Percentiles rank a stretch among this genome's conserved stretches.
phyloP scores from a whole-genome alignment of 2,329 filamentous ascomycete species.

The Westerdykella aurantiaca region DNA sequence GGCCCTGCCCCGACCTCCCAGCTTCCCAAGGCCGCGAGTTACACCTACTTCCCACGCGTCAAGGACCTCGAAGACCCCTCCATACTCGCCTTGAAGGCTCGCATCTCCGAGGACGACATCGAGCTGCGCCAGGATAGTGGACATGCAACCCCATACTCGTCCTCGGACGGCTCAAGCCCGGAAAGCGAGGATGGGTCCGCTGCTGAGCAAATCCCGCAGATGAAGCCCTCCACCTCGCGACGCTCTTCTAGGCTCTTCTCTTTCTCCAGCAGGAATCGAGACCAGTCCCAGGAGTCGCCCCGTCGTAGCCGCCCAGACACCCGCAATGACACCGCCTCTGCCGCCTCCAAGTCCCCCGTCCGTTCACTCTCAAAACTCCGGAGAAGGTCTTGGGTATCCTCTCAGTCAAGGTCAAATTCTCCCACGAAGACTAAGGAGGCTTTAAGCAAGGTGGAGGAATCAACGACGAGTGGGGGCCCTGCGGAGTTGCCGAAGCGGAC shows the following conservation, averaged over 20 bases:
- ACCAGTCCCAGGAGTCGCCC: slow-evolving; percentile 26
- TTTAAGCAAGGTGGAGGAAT: slow-evolving; percentile 8
- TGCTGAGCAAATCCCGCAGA: slow-evolving; percentile 21
- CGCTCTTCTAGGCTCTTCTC: slow-evolving; percentile 32
- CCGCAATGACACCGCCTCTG: slow-evolving; percentile 20
- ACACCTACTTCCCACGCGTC: slow-evolving; percentile 38
- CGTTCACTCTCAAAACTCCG: slow-evolving; percentile 31
- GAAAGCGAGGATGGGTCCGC: slow-evolving; percentile 34
- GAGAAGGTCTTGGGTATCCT: slow-evolving; percentile 33
- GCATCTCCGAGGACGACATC: slow-evolving; percentile 30
- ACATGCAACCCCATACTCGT: slow-evolving; percentile 34
- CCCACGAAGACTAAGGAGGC: slow-evolving; percentile 14
- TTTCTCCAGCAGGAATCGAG: slow-evolving; percentile 32
- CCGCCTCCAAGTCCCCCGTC: slow-evolving; percentile 20
- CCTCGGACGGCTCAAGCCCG: slow-evolving; percentile 43
- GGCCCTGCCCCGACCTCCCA: slow-evolving; percentile 9
- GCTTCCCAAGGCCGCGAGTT: slow-evolving; percentile 37
- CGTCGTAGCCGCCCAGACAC: slow-evolving; percentile 22
- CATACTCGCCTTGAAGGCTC: slow-evolving; percentile 24
- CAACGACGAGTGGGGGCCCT: slow-evolving; percentile 13
- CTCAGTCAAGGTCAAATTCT: slow-evolving; percentile 21
- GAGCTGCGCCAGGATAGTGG: slow-evolving; percentile 16
- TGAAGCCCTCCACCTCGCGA: slow-evolving; percentile 29
- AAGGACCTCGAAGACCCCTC: slow-evolving; percentile 31
- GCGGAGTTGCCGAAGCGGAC: slow-evolving; percentile 22